These are phyloP conservation scores for Saccharum officinarum DNA, from an alignment of 176 grass and related monocot species.

Conservation along the genomic window DNA sequence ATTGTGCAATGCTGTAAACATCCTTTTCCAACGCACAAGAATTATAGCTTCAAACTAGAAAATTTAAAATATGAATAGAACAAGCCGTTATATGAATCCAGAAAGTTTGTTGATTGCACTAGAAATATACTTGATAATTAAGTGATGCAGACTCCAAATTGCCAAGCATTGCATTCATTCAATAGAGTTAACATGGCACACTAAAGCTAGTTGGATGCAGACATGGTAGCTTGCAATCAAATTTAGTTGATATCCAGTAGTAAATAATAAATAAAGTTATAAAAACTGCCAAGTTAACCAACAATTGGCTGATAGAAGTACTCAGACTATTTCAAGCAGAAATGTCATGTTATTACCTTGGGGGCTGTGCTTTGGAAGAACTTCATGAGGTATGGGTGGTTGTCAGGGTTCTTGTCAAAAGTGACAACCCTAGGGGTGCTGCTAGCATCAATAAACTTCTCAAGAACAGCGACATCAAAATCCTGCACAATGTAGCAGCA, in stretches of 20 bases:
- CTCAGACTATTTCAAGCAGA: neutral
- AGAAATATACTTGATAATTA: neutral
- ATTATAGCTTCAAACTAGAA: neutral
- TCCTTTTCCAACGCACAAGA: neutral
- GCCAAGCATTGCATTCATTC: neutral
- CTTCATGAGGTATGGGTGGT: slow-evolving; percentile 74
- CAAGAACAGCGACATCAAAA: slow-evolving; percentile 66
- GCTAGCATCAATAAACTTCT: slow-evolving; percentile 78
- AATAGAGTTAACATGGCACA: neutral
- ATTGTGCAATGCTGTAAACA: neutral
- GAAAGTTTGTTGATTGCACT: neutral
- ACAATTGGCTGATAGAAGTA: neutral
- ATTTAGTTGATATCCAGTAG: neutral
- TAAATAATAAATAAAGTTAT: neutral
- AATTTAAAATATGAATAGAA: neutral
- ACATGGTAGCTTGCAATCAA: neutral
- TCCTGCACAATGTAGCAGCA: slow-evolving; percentile 56
- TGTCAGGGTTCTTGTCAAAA: slow-evolving; percentile 82
- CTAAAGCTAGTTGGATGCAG: neutral
- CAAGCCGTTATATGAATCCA: neutral
- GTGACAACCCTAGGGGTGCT: slow-evolving; percentile 70
- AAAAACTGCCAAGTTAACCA: neutral
- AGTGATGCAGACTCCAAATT: neutral
- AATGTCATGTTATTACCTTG: slow-evolving; percentile 55
- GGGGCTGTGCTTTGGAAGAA: slow-evolving; percentile 65